Evolutionary conservation across 2,329 filamentous ascomycete genomes (phyloP).

Genomic region (Sporothrix mexicana): DNA sequence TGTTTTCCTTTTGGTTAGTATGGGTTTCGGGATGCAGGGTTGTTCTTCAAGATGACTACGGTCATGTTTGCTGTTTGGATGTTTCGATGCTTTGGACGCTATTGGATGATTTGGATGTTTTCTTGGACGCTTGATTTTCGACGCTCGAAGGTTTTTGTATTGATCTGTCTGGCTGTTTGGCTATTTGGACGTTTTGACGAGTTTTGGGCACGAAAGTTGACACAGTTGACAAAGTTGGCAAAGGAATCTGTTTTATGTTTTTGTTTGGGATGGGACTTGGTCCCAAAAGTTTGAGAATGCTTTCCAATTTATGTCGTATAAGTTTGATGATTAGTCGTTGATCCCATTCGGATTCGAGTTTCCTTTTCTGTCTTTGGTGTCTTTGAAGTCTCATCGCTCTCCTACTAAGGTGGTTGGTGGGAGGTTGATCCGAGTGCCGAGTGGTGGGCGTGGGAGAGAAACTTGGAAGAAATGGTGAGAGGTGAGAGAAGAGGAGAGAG

Average conservation of each 20-base stretch:
- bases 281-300: not conserved
- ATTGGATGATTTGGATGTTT: not conserved
- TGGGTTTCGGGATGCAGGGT: not conserved
- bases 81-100: not conserved
- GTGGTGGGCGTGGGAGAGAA: not conserved
- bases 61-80: not conserved
- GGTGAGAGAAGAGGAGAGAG: not conserved
- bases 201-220: not conserved
- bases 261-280: not conserved
- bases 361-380: not conserved
- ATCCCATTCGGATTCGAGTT: not conserved
- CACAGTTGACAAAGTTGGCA: not conserved
- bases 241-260: not conserved
- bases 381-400: not conserved
- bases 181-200: not conserved
- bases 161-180: not conserved
- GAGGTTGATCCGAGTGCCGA: not conserved
- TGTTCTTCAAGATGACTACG: constrained; percentile 12
- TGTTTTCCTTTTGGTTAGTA: not conserved
- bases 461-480: not conserved
- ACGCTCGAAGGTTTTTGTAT: not conserved
- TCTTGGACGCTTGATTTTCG: not conserved
- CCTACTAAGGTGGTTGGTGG: not conserved
- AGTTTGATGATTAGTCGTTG: not conserved
- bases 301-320: too few relatives aligned